phyloP scores from a whole-genome alignment of 2,329 filamentous ascomycete genomes.

The Penicillium sp. region DNA sequence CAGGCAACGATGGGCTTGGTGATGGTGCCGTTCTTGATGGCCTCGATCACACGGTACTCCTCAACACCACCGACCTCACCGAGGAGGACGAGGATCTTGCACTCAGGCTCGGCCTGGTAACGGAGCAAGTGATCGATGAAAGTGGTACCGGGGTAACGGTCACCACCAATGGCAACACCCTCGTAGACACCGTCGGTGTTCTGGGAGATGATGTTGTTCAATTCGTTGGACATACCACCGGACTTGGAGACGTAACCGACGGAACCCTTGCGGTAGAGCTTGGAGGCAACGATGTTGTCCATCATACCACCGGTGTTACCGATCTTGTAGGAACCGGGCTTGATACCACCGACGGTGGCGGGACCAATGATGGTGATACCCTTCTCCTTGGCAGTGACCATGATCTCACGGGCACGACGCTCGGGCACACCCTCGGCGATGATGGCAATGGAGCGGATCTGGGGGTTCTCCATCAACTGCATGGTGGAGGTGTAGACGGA shows the following conservation, averaged over 20 bases:
- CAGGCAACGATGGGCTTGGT: constrained; percentile 99
- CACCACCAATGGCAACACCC: constrained; percentile 98
- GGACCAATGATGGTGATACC: constrained; percentile 98
- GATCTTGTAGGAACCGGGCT: constrained; percentile 99
- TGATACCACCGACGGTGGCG: constrained; percentile 98
- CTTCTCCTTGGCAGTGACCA: constrained; percentile 96
- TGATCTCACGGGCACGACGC: constrained; percentile 95
- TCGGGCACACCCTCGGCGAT: constrained; percentile 99
- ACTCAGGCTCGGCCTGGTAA: constrained; percentile 94
- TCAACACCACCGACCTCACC: constrained; percentile 99
- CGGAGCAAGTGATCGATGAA: constrained; percentile 98
- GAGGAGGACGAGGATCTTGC: constrained; percentile 94
- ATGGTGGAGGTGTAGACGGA: constrained; percentile 98
- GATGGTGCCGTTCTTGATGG: constrained; percentile 89
- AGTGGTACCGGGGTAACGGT: constrained; percentile 96
- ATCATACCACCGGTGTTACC: constrained; percentile 99
- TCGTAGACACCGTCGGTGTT: constrained; percentile 98
- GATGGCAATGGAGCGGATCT: constrained; percentile 98
- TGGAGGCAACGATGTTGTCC: constrained; percentile 99
- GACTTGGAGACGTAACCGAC: constrained; percentile 99
- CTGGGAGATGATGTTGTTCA: constrained; percentile 99
- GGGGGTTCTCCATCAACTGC: constrained; percentile 95
- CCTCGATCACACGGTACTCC: constrained; percentile 99
- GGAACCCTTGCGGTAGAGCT: constrained; percentile 98
- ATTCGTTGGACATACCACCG: constrained; percentile 99